Conservation (phyloP, 2,329 filamentous ascomycete genomes). For the Metarhizium robertsii region DNA sequence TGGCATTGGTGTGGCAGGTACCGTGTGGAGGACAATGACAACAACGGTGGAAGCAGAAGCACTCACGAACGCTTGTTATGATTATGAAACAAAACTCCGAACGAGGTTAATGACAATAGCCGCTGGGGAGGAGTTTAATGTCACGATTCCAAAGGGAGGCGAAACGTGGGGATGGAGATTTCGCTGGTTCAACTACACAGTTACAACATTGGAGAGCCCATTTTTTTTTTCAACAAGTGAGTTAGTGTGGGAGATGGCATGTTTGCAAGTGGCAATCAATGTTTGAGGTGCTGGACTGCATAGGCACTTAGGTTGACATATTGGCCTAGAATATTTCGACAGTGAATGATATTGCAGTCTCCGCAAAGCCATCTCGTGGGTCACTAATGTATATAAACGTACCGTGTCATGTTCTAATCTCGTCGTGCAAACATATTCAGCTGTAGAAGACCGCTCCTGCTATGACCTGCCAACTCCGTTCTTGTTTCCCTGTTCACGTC, state of each 20-base stretch:
- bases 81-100: constrained; percentile 4
- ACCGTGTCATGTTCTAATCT: background rate
- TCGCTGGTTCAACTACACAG: background rate
- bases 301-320: background rate
- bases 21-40: background rate
- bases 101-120: background rate
- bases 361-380: background rate
- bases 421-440: background rate
- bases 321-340: background rate
- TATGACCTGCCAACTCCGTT: background rate
- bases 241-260: background rate
- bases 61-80: constrained; percentile 1
- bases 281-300: background rate
- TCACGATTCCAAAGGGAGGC: background rate
- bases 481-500: background rate
- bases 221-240: background rate
- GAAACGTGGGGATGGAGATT: background rate
- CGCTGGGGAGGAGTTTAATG: background rate
- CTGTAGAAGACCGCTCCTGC: background rate
- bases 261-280: background rate
- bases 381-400: too few relatives aligned
- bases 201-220: background rate
- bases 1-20: constrained; percentile 1
- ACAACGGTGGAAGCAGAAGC: background rate
- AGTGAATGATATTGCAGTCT: background rate